Percentiles rank a stretch among this genome's conserved stretches.
Conservation (phyloP, 768 basidiomycete genomes). For the Hemileccinum impolitum region DNA sequence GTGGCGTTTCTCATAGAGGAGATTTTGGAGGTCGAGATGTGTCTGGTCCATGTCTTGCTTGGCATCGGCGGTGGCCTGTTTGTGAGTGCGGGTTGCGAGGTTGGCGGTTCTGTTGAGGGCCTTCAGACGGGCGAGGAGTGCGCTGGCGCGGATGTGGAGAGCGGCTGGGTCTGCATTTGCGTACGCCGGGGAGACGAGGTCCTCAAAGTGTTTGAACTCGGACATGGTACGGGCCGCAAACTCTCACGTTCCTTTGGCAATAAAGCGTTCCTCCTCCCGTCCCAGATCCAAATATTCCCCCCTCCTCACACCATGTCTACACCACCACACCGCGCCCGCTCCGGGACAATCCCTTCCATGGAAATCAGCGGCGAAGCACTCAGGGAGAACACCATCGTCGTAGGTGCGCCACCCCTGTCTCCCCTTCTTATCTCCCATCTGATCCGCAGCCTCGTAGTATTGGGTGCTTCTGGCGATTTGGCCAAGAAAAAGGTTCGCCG, state of each 20-base stretch:
- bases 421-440: slow-evolving; percentile 5
- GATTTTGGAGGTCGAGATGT: slow-evolving; percentile 80
- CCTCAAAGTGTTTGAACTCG: slow-evolving; percentile 50
- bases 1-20: slow-evolving; percentile 86
- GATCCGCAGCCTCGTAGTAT: slow-evolving; percentile 47
- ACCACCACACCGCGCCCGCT: slow-evolving; percentile 52
- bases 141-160: slow-evolving; percentile 64
- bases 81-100: slow-evolving; percentile 64
- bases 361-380: slow-evolving; percentile 66
- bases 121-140: slow-evolving; percentile 78
- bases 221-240: slow-evolving; percentile 18
- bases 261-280: slow-evolving; percentile 12
- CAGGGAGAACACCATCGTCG: slow-evolving; percentile 84
- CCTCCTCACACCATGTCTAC: slow-evolving; percentile 14
- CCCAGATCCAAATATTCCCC: not conserved
- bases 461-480: slow-evolving; percentile 95
- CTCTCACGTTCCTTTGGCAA: slow-evolving; percentile 21
- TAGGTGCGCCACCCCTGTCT: slow-evolving; percentile 53
- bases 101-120: slow-evolving; percentile 74
- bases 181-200: slow-evolving; percentile 52
- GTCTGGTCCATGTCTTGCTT: slow-evolving; percentile 90
- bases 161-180: slow-evolving; percentile 42
- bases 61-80: slow-evolving; percentile 68
- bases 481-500: slow-evolving; percentile 93
- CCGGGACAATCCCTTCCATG: slow-evolving; percentile 91